Evolutionary conservation across 2,329 filamentous ascomycete species (phyloP).

Genomic region (Clonostachys rhizophaga): DNA sequence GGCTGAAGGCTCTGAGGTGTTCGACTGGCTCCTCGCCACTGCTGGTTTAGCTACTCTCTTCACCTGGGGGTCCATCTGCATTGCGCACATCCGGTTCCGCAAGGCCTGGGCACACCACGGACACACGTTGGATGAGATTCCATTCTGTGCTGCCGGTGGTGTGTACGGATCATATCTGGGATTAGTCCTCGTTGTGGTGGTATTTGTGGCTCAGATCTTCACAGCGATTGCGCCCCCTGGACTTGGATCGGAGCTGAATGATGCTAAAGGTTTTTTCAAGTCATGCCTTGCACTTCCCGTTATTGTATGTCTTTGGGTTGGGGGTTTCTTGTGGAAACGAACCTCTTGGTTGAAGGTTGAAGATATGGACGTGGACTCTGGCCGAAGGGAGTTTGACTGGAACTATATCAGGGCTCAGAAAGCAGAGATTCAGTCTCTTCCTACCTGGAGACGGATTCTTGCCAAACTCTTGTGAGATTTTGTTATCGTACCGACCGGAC

Average conservation of each 20-base stretch:
- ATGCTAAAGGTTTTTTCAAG: constrained; percentile 50
- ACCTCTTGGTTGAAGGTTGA: constrained; percentile 50
- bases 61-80: constrained; percentile 66
- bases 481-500: too few relatives aligned
- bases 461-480: too few relatives aligned
- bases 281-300: constrained; percentile 49
- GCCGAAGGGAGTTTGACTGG: constrained; percentile 62
- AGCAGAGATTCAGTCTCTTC: too few relatives aligned
- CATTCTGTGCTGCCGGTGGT: constrained; percentile 39
- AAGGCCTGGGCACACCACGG: constrained; percentile 56
- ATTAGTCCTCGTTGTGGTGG: not conserved
- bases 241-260: too few relatives aligned
- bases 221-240: too few relatives aligned
- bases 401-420: too few relatives aligned
- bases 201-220: not conserved
- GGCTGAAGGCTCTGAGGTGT: constrained; percentile 41
- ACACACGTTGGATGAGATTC: constrained; percentile 60
- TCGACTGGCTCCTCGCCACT: constrained; percentile 62
- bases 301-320: constrained; percentile 50
- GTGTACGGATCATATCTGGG: not conserved
- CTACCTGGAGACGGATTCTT: too few relatives aligned
- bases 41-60: constrained; percentile 62
- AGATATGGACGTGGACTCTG: constrained; percentile 65
- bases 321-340: constrained; percentile 63
- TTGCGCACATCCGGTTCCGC: constrained; percentile 67